Base-by-base conservation (phyloP, 1,139 yeast genomes). In the Saccharomyces pastorianus region DNA sequence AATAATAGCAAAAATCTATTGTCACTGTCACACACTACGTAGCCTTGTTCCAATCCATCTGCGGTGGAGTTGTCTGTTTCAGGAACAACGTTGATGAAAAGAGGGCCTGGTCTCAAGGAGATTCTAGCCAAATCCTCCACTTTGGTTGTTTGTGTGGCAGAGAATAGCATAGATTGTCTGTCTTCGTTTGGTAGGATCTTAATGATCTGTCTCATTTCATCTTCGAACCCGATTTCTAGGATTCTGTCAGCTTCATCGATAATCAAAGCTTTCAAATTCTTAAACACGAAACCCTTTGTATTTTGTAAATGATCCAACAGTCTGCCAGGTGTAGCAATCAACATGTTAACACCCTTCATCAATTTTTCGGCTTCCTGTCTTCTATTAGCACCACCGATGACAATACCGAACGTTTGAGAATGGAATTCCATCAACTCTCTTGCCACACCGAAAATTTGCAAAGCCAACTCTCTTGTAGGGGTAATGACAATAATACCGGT, bases 241-340 rank as follows among this genome's bases (percentile, higher is more conserved):
- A 93, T 93, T 72, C 99, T 82, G 72, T 93, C 99, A 47, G 97
- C 97, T 73, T 93, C 99, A 71, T 93, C 99, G 64, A 93, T 91
- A 53, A 93, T 82, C 60, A 93, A 78, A 2, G 98, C 95, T 73
- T 91, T 91, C 72, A 95, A 79, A 73, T 93, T 93, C 76, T 90
- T 88, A 78, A 88, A 93, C 5, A 91, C 88, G 70, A 93, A 93
- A 2, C 98, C 99, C 62, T 80, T 82, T 5, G 99, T 91, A 71
- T 93, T 93, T 72, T 93, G 98, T 68, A 93, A 79, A 75, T 93
- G 99, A 78, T 93, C 99, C 64, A 95, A 79, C 61, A 93, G 76
- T 73, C 99, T 83, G 53, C 99, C 99, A 6, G 99, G 99, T 0
- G 99, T 93, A 17, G 99, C 99, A 70, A 93, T 85, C 64, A 93